Base-by-base conservation (phyloP, 441 rosid genomes). In the California macrophylla region DNA sequence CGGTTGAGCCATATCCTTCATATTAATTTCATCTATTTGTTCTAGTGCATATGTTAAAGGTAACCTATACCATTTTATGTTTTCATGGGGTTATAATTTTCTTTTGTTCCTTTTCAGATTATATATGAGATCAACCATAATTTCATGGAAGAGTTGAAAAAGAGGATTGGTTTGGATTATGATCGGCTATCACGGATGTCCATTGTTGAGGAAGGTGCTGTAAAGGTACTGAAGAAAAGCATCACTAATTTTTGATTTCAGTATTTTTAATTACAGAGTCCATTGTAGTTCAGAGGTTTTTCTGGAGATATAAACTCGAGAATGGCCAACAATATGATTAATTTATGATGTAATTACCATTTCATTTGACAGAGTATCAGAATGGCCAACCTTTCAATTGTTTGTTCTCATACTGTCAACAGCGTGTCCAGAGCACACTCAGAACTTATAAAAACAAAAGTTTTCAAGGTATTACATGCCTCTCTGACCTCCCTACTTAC, bases 301-400 rank as follows among this genome's bases (percentile, higher is more conserved):
- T 50, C 13, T 40, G 47, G n/a, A n/a, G n/a, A n/a, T n/a, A n/a
- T n/a, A n/a, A n/a, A n/a, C n/a, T n/a, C n/a, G n/a, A n/a, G n/a
- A n/a, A n/a, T n/a, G n/a, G n/a, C n/a, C 65, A 54, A 56, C 30
- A 67, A 3, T 58, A 23, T n/a, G 13, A 25, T 20, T 26, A 63
- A 68, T 26, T 23, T 66, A 32, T 63, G 23, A 40, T 65, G 72
- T 66, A 54, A 64, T 47, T 24, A 18, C 32, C 38, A 26, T 69
- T 69, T 67, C 10, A 58, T 65, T 68, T 72, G 68, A 24, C 79
- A 80, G 89, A 79, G 69, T 69, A 78, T 85, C 70, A 82, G 86
- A 65, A 85, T 85, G 89, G 89, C 85, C 67, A 78, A 85, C 75
- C 83, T 85, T 66, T 74, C 86, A 52, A 64, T 85, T 74, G 82